Conservation (phyloP, 164 flowering plant species). For the Sedum album region DNA sequence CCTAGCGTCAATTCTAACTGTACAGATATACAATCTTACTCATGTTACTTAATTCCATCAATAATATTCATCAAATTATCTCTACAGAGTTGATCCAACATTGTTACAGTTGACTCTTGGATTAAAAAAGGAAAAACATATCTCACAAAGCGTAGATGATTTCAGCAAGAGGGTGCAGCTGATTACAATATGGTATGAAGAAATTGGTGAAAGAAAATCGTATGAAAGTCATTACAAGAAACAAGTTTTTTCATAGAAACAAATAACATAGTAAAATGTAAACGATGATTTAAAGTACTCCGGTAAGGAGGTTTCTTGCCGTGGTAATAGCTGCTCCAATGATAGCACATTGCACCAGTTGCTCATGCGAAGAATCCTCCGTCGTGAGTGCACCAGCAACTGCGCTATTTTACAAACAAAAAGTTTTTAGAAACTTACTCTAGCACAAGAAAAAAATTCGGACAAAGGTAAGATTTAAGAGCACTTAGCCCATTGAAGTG, state of each 20-base stretch:
- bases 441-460: too few species aligned
- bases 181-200: background rate
- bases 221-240: background rate
- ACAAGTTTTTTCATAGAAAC: background rate
- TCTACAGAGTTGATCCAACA: too few species aligned
- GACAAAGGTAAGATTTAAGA: background rate
- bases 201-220: background rate
- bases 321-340: conserved; percentile 91
- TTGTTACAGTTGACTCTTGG: background rate
- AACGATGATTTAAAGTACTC: conserved; percentile 39
- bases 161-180: background rate
- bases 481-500: conserved; percentile 81
- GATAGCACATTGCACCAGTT: conserved; percentile 75
- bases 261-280: too few species aligned
- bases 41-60: background rate
- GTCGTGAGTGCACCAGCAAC: conserved; percentile 90
- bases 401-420: conserved; percentile 16
- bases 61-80: background rate
- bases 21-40: background rate
- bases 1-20: background rate
- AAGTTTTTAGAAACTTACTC: background rate
- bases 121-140: background rate
- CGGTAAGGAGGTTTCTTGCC: conserved; percentile 74
- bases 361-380: conserved; percentile 63
- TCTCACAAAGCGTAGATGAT: too few species aligned